Evolutionary conservation across 2,329 filamentous ascomycete species (phyloP).

Genomic region (Teratosphaeria destructans): DNA sequence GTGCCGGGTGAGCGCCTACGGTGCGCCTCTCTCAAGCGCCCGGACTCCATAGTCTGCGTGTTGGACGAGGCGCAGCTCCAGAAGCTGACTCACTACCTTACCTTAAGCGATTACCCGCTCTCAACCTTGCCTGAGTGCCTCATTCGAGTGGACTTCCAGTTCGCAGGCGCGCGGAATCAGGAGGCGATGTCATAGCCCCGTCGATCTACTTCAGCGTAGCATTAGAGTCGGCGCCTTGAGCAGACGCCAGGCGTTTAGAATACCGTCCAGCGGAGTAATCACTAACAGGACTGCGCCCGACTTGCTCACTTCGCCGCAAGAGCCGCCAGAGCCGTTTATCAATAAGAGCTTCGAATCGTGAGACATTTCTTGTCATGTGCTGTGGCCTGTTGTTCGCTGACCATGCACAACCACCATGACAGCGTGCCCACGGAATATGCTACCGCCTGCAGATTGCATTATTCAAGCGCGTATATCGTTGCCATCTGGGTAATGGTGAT

Average conservation of each 20-base stretch:
- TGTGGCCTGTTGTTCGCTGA: not conserved
- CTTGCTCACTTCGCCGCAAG: not conserved
- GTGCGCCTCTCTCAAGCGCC: not conserved
- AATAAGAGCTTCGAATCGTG: not conserved
- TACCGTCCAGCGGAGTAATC: not conserved
- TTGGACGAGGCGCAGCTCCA: not conserved
- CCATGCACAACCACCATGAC: not conserved
- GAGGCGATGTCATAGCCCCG: not conserved
- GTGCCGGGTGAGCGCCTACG: not conserved
- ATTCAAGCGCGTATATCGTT: not conserved
- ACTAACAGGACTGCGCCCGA: not conserved
- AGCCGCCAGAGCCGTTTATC: not conserved
- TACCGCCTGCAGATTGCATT: slow-evolving; percentile 1
- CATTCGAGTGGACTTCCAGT: not conserved
- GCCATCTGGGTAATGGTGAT: slow-evolving; percentile 7
- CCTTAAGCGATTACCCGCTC: not conserved
- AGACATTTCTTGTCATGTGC: not conserved
- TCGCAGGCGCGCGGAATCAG: not conserved
- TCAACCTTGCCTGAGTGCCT: not conserved
- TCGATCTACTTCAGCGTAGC: not conserved
- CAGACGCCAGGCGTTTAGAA: not conserved
- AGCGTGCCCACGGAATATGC: slow-evolving; percentile 1
- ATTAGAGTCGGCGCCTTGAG: not conserved
- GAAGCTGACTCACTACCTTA: not conserved
- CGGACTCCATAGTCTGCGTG: not conserved